These are phyloP conservation scores for Penicillium waksmanii DNA, from an alignment of 495 filamentous ascomycete genomes.

Conservation along the genomic window DNA sequence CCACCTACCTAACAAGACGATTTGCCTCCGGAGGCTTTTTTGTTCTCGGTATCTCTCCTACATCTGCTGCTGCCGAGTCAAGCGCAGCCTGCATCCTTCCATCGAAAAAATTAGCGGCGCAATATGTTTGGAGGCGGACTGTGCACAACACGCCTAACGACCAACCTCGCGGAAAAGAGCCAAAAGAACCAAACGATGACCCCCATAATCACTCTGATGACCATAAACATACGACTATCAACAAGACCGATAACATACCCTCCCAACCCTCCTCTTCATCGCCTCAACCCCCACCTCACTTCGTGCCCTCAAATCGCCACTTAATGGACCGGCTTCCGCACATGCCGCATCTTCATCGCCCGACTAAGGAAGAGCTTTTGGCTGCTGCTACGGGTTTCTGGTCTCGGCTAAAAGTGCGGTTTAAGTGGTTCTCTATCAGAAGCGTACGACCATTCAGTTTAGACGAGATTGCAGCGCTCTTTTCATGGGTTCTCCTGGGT, in stretches of 20 bases:
- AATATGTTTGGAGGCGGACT: constrained; percentile 38
- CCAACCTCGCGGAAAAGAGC: constrained; percentile 14
- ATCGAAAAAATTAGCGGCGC: constrained; percentile 34
- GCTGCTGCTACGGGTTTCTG: constrained; percentile 91
- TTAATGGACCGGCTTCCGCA: constrained; percentile 67
- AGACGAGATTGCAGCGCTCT: constrained; percentile 92
- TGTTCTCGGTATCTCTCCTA: constrained; percentile 41
- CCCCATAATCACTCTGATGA: constrained; percentile 17
- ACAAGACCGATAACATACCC: constrained; percentile 17
- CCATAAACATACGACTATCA: constrained; percentile 12
- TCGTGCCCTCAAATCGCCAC: constrained; percentile 39
- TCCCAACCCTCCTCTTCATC: constrained; percentile 2
- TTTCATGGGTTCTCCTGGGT: constrained; percentile 92
- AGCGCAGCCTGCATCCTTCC: constrained; percentile 40
- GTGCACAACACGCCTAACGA: constrained; percentile 42
- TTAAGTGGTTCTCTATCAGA: constrained; percentile 97
- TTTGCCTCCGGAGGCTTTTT: constrained; percentile 47
- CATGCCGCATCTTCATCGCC: constrained; percentile 76
- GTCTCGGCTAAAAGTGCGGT: constrained; percentile 86
- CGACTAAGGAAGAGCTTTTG: constrained; percentile 91
- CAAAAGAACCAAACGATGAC: constrained; percentile 6
- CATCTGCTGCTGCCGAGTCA: constrained; percentile 38
- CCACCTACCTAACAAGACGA: constrained; percentile 35
- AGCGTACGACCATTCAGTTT: constrained; percentile 94
- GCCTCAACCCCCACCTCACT: constrained; percentile 16